Percentiles rank a stretch among this genome's conserved stretches.
Conservation (phyloP, 805 yeast species). For the Yarrowia sp. region DNA sequence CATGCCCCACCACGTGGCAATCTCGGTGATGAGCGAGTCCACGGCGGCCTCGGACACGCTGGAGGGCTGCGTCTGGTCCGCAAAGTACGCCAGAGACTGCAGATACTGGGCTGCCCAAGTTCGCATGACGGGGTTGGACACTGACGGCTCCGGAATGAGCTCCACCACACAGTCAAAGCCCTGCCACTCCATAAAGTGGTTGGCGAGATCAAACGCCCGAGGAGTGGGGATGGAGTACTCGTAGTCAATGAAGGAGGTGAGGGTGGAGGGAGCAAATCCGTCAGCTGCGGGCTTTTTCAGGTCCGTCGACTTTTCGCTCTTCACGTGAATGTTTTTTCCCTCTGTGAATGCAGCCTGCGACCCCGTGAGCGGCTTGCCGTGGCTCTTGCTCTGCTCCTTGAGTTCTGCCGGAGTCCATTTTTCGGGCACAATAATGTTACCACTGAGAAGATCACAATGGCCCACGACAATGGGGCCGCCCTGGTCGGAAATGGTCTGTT, state of each 20-base stretch:
- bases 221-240: slow-evolving; percentile 91
- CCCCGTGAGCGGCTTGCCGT: neutral
- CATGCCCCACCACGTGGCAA: slow-evolving; percentile 62
- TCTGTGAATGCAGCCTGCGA: neutral
- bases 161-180: slow-evolving; percentile 68
- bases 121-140: slow-evolving; percentile 45
- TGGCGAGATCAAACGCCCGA: slow-evolving; percentile 87
- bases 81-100: slow-evolving; percentile 33
- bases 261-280: neutral
- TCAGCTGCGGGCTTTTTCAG: neutral
- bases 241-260: slow-evolving; percentile 70
- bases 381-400: neutral
- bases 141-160: slow-evolving; percentile 54
- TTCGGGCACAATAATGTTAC: slow-evolving; percentile 53
- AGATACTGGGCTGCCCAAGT: slow-evolving; percentile 61
- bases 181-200: slow-evolving; percentile 95
- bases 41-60: slow-evolving; percentile 37
- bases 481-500: slow-evolving; percentile 40
- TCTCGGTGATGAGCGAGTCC: slow-evolving; percentile 51
- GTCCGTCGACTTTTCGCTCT: neutral
- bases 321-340: neutral
- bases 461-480: slow-evolving; percentile 57
- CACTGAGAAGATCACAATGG: slow-evolving; percentile 72
- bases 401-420: neutral
- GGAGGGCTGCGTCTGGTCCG: neutral